Base-by-base conservation (phyloP, 2,329 filamentous ascomycete species). In the Magnaporthiopsis incrustans region DNA sequence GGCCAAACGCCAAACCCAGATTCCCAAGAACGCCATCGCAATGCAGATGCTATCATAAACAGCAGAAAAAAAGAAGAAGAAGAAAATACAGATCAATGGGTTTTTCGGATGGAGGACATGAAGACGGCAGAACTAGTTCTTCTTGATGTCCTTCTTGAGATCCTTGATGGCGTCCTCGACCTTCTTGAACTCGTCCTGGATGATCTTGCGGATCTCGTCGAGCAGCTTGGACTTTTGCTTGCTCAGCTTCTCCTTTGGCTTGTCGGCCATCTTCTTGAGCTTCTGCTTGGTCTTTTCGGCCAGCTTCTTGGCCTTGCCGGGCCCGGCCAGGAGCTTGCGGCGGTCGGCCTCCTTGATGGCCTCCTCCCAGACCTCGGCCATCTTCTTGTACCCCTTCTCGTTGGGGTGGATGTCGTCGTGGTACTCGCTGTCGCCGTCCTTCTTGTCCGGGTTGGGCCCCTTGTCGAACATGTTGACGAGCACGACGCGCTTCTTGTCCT, bases 401-500 rank as follows among this genome's bases (percentile, higher is more conserved):
- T 57, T 63, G 33, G 65, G 66, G 60, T 67, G 65, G 25, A 33
- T 60, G n/a, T 60, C 63, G 60, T 66, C 65, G 32, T 58, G 57
- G 11, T 69, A 62, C 25, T 61, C 25, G 44, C 44, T 53, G 5
- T 61, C 60, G 8, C 67, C 59, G 30, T 69, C 67, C 15, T 63
- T 53, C 14, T 65, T 59, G 14, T 58, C 60, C 18, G 65, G 67
- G 25, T 63, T 65, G 26, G 65, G 38, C 15, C 67, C 65, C 8
- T 65, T 57, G n/a, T 44, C 60, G 26, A 44, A 38, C 66, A 69
- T 67, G 38, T 70, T 67, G 12, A 68, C 69, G 11, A 69, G 50
- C 1, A 67, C 63, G 32, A 69, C 63, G 50, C 66, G 67, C 11
- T 59, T 64, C 1, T 66, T 67, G 4, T 63, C 61, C 12, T 57